These are phyloP conservation scores for Metroxylon sagu DNA, from an alignment of 176 grass and related monocot genomes.

Conservation along the genomic window DNA sequence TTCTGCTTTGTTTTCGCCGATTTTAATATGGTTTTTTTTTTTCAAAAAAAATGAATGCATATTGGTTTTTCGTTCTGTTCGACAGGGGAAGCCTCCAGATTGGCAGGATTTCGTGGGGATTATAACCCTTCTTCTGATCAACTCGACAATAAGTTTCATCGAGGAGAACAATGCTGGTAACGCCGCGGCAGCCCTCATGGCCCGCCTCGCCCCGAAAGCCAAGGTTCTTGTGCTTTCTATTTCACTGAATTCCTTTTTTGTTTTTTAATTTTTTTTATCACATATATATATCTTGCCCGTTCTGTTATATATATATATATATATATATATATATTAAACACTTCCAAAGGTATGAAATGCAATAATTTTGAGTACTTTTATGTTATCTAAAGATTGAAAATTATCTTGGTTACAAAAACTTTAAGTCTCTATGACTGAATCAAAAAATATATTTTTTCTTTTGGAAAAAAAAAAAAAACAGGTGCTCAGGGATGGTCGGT, in stretches of 20 bases:
- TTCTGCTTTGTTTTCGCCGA: not conserved
- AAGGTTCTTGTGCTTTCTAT: slow-evolving; percentile 26
- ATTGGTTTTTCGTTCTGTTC: slow-evolving; percentile 1
- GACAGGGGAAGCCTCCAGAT: slow-evolving; percentile 67
- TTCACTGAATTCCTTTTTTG: not conserved
- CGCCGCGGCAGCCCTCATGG: slow-evolving; percentile 67
- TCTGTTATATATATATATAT: too few relatives aligned
- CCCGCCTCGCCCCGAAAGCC: slow-evolving; percentile 60
- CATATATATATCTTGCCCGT: too few relatives aligned
- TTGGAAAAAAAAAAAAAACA: not conserved
- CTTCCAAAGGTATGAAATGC: too few relatives aligned
- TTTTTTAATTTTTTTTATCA: not conserved
- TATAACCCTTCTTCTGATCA: slow-evolving; percentile 60
- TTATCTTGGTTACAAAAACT: too few relatives aligned
- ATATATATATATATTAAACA: too few relatives aligned
- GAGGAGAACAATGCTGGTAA: slow-evolving; percentile 77
- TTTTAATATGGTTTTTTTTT: not conserved
- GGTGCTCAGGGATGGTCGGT: slow-evolving; percentile 51
- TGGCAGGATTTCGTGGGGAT: slow-evolving; percentile 82
- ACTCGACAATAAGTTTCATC: slow-evolving; percentile 66
- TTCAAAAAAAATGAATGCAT: not conserved
- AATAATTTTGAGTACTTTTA: too few relatives aligned
- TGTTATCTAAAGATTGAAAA: too few relatives aligned
- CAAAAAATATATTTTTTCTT: too few relatives aligned
- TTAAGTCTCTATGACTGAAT: too few relatives aligned